These are phyloP conservation scores for Leccinum subspadiceum DNA, from an alignment of 1,284 basidiomycete species.

Conservation along the genomic window DNA sequence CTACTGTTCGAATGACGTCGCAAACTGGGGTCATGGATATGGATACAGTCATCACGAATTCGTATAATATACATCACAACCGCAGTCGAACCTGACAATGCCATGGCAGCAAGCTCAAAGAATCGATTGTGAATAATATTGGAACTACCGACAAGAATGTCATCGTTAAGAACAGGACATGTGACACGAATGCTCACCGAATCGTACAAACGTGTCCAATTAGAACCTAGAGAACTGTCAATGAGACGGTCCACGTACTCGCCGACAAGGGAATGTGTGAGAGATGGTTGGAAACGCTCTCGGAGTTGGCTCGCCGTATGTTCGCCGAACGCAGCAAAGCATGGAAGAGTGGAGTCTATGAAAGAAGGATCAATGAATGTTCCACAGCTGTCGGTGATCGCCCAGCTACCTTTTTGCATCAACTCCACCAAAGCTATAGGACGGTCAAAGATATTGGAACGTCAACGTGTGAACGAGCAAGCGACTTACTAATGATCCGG, in stretches of 20 bases:
- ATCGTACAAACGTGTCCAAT: slow-evolving; percentile 91
- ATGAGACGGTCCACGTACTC: slow-evolving; percentile 89
- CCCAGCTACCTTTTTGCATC: slow-evolving; percentile 85
- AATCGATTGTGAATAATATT: slow-evolving; percentile 86
- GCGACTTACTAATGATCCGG: slow-evolving; percentile 83
- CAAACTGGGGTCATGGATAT: neutral
- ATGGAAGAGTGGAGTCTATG: slow-evolving; percentile 87
- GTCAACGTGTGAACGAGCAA: slow-evolving; percentile 2
- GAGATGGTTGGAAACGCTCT: slow-evolving; percentile 90
- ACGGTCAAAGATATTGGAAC: slow-evolving; percentile 5
- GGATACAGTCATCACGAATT: neutral
- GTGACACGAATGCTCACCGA: slow-evolving; percentile 53
- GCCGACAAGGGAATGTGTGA: slow-evolving; percentile 85
- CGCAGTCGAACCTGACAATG: slow-evolving; percentile 7
- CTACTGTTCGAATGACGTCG: neutral
- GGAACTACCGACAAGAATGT: slow-evolving; percentile 46
- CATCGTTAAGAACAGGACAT: slow-evolving; percentile 1
- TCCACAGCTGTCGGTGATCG: neutral
- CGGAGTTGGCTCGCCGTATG: slow-evolving; percentile 86
- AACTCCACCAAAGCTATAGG: slow-evolving; percentile 83
- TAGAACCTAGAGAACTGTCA: slow-evolving; percentile 84
- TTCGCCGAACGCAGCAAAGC: slow-evolving; percentile 89
- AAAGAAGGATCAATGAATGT: slow-evolving; percentile 9
- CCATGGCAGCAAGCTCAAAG: slow-evolving; percentile 39
- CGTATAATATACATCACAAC: slow-evolving; percentile 1